These are phyloP conservation scores for Tolypocladium ovalisporum DNA, from an alignment of 2,329 filamentous ascomycete species.

Conservation along the genomic window DNA sequence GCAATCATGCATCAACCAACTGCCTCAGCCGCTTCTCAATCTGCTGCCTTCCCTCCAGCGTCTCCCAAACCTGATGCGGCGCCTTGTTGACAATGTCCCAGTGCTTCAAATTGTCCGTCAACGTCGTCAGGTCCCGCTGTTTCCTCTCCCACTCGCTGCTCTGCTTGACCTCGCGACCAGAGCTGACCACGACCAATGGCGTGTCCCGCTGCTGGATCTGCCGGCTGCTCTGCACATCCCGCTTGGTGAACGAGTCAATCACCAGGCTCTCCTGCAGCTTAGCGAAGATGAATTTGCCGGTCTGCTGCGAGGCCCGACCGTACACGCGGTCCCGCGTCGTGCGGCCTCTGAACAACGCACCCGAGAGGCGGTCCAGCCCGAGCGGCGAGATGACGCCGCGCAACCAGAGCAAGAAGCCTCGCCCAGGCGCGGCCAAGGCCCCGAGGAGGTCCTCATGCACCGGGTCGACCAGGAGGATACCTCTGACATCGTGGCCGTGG, in stretches of 20 bases:
- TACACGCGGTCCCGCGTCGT: slow-evolving; percentile 75
- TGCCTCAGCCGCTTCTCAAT: slow-evolving; percentile 72
- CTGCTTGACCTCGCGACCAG: slow-evolving; percentile 56
- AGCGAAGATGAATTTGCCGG: slow-evolving; percentile 76
- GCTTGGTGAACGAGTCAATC: slow-evolving; percentile 70
- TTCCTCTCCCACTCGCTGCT: slow-evolving; percentile 69
- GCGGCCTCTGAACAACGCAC: slow-evolving; percentile 72
- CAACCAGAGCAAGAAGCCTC: slow-evolving; percentile 79
- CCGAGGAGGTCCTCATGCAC: slow-evolving; percentile 78
- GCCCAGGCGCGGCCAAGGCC: slow-evolving; percentile 51
- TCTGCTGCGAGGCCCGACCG: slow-evolving; percentile 67
- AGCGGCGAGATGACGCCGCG: slow-evolving; percentile 79
- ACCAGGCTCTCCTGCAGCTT: slow-evolving; percentile 90
- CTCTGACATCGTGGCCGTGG: slow-evolving; percentile 62
- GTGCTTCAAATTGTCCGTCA: slow-evolving; percentile 66
- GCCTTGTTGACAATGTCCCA: slow-evolving; percentile 86
- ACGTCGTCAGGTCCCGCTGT: slow-evolving; percentile 70
- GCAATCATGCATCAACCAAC: slow-evolving; percentile 37
- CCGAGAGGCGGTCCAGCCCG: slow-evolving; percentile 69
- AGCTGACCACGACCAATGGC: slow-evolving; percentile 72
- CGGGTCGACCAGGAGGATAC: slow-evolving; percentile 77
- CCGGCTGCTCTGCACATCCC: slow-evolving; percentile 68
- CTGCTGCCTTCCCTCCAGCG: slow-evolving; percentile 55
- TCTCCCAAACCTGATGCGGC: slow-evolving; percentile 79
- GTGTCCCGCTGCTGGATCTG: slow-evolving; percentile 69